Percentiles rank a stretch among this genome's conserved stretches.
These are phyloP conservation scores for Gossypium lobatum DNA, from an alignment of 441 rosid genomes.

Conservation along the genomic window DNA sequence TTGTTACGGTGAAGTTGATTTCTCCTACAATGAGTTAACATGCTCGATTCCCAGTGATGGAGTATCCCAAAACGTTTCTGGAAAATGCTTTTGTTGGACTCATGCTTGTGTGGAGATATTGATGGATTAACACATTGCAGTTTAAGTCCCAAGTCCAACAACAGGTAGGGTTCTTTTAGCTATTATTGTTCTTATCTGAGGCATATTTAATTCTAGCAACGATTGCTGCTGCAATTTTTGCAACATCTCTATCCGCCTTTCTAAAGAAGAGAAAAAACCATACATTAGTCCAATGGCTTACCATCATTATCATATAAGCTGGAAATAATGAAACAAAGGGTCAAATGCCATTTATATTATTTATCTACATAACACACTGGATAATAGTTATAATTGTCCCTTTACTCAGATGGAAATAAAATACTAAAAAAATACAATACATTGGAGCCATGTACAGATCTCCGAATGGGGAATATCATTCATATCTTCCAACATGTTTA, in stretches of 20 bases:
- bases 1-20: conserved; percentile 75
- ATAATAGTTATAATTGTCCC: too few relatives aligned
- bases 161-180: conserved; percentile 29
- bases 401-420: too few relatives aligned
- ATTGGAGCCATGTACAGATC: not conserved
- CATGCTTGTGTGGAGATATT: conserved; percentile 48
- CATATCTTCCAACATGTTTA: not conserved
- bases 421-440: too few relatives aligned
- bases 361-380: too few relatives aligned
- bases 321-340: too few relatives aligned
- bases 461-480: not conserved
- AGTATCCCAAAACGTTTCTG: conserved; percentile 36
- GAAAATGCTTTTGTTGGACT: conserved; percentile 34
- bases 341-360: too few relatives aligned
- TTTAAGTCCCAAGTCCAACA: conserved; percentile 18
- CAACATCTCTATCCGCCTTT: too few relatives aligned
- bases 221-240: conserved; percentile 9
- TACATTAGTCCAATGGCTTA: too few relatives aligned
- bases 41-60: conserved; percentile 41
- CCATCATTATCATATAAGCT: too few relatives aligned
- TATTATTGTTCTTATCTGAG: conserved; percentile 36
- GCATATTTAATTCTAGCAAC: conserved; percentile 21
- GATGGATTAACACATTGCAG: conserved; percentile 39
- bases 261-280: too few relatives aligned
- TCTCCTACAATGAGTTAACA: conserved; percentile 48